Evolutionary conservation across 2,329 filamentous ascomycete genomes (phyloP).

Genomic region (Cercospora brassicicola): DNA sequence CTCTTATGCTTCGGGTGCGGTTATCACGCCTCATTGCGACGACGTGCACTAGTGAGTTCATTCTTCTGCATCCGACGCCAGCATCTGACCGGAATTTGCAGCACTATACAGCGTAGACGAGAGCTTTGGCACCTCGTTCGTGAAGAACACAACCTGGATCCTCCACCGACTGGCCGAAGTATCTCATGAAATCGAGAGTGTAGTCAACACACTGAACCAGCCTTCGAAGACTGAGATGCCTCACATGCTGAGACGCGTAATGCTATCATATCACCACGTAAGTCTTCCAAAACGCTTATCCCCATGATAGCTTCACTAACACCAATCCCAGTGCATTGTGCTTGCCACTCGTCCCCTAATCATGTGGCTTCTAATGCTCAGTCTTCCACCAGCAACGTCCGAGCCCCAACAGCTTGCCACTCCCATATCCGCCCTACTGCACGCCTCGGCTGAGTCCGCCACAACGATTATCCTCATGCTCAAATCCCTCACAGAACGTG

Average conservation of each 20-base stretch:
- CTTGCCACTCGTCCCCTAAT: slow-evolving; percentile 40
- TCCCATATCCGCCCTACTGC: slow-evolving; percentile 16
- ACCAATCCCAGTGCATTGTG: slow-evolving; percentile 19
- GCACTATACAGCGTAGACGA: slow-evolving; percentile 13
- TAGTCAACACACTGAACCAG: slow-evolving; percentile 2
- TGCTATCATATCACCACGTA: slow-evolving; percentile 20
- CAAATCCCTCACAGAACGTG: slow-evolving; percentile 6
- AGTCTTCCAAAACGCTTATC: neutral
- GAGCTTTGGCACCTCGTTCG: slow-evolving; percentile 12
- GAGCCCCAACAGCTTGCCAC: slow-evolving; percentile 18
- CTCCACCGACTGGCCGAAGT: slow-evolving; percentile 28
- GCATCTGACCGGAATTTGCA: neutral
- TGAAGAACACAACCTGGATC: slow-evolving; percentile 26
- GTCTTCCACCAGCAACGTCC: slow-evolving; percentile 13
- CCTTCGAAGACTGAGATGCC: slow-evolving; percentile 8
- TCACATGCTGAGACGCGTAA: slow-evolving; percentile 18
- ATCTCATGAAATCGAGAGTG: slow-evolving; percentile 28
- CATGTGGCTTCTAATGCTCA: slow-evolving; percentile 19
- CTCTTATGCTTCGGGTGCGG: slow-evolving; percentile 15
- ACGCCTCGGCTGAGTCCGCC: slow-evolving; percentile 16
- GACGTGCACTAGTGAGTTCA: slow-evolving; percentile 12
- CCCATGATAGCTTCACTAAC: neutral
- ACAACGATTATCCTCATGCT: slow-evolving; percentile 14
- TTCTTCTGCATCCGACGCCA: neutral
- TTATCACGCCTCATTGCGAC: slow-evolving; percentile 14